A percentile compares a stretch with the other conserved stretches of the same genome.
Conservation (phyloP, 2,329 filamentous ascomycete species). For the Teratosphaeria viscida region DNA sequence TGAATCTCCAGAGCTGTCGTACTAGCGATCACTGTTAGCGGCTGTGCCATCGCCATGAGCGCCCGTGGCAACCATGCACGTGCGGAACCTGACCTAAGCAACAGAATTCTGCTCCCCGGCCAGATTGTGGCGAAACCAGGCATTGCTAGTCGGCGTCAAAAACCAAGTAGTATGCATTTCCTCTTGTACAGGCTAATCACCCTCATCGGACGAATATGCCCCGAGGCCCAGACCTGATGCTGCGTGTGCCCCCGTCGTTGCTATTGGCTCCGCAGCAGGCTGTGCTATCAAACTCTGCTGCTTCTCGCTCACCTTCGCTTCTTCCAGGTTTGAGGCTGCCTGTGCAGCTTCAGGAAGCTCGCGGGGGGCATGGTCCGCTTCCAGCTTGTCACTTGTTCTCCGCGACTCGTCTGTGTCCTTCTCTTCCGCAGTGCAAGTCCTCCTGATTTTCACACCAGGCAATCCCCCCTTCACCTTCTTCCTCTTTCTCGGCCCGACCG, state of each 20-base stretch:
- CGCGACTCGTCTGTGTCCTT: neutral
- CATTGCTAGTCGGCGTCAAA: no score
- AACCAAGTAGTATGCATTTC: no score
- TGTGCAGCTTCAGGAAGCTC: neutral
- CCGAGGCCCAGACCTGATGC: neutral
- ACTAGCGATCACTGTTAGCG: no score
- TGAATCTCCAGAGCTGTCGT: no score
- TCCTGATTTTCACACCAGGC: slow-evolving; percentile 36
- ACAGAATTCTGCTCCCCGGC: no score
- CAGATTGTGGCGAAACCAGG: no score
- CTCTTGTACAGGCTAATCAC: slow-evolving; percentile 2
- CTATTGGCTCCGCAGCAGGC: neutral
- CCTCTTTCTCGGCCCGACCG: slow-evolving; percentile 24
- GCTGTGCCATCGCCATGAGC: no score
- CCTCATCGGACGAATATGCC: neutral
- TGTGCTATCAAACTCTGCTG: neutral
- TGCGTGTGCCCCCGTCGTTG: neutral
- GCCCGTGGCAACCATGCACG: no score
- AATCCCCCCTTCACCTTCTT: slow-evolving; percentile 27
- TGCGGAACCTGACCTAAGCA: no score
- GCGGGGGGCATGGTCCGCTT: neutral
- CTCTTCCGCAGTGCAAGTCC: slow-evolving; percentile 22
- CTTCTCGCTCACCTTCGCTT: neutral
- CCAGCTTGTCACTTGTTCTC: neutral
- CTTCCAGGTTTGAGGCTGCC: neutral